A percentile compares a stretch with the other conserved stretches of the same genome.
Conservation (phyloP, 75 land plant genomes). For the Picea sitchensis region DNA sequence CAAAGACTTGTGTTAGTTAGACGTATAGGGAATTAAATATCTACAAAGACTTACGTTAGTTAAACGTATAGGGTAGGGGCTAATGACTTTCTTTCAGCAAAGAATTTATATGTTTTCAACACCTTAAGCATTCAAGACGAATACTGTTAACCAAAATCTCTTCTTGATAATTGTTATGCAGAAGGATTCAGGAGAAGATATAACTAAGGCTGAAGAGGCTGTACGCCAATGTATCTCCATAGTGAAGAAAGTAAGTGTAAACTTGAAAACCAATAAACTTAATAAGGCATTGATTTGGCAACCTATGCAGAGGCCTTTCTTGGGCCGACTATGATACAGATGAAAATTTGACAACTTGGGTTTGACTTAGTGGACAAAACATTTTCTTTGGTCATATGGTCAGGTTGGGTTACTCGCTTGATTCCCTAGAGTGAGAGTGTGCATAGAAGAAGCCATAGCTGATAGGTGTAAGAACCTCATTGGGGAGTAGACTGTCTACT, state of each 20-base stretch:
- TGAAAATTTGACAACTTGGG: neutral
- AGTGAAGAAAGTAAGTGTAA: slow-evolving; percentile 7
- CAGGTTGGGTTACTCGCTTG: neutral
- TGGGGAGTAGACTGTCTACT: neutral
- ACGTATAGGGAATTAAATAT: no score
- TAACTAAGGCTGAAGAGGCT: slow-evolving; percentile 5
- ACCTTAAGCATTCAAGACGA: neutral
- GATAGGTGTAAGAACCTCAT: neutral
- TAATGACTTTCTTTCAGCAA: neutral
- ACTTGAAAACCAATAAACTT: neutral
- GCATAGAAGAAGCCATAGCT: neutral
- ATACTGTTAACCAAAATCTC: neutral
- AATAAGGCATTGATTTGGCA: neutral
- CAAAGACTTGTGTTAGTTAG: neutral
- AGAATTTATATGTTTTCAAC: neutral
- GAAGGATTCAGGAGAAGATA: neutral
- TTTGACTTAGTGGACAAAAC: no score
- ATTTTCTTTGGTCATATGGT: no score
- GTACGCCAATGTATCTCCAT: neutral
- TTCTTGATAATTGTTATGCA: slow-evolving; percentile 1
- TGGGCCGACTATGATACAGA: neutral
- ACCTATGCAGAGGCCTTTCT: neutral
- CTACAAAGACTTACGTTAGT: neutral
- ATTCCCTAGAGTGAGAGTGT: neutral
- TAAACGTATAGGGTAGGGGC: neutral